These are phyloP conservation scores for Gillenia trifoliata DNA, from an alignment of 306 rosid genomes.

Conservation along the genomic window DNA sequence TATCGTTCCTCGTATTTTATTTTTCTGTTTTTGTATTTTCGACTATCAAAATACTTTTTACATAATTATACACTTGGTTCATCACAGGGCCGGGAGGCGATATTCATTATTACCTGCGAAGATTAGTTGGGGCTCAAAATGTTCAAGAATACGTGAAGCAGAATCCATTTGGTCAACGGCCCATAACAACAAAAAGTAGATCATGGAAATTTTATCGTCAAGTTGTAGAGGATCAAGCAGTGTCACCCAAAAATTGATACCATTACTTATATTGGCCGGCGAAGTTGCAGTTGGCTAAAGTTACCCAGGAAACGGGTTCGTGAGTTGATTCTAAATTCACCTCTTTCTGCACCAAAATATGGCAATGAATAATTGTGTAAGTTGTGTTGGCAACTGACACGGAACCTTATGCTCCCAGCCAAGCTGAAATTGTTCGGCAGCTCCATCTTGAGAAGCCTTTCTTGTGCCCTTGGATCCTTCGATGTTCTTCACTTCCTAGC, in stretches of 20 bases:
- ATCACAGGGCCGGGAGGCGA: slow-evolving; percentile 67
- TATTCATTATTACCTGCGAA: slow-evolving; percentile 60
- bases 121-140: slow-evolving; percentile 53
- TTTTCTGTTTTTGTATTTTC: not conserved
- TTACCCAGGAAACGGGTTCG: not conserved
- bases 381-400: not conserved
- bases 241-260: not conserved
- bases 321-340: not conserved
- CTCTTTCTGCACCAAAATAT: not conserved
- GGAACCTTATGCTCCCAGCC: not conserved
- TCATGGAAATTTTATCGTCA: slow-evolving; percentile 51
- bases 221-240: slow-evolving; percentile 14
- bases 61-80: no score
- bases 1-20: not conserved
- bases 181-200: slow-evolving; percentile 48
- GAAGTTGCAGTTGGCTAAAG: not conserved
- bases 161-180: slow-evolving; percentile 69
- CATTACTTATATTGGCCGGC: not conserved
- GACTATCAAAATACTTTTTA: no score
- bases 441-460: not conserved
- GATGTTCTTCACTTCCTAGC: not conserved
- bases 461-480: not conserved
- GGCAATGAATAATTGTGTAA: not conserved
- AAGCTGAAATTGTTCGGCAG: not conserved
- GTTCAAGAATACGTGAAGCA: slow-evolving; percentile 52